Base-by-base conservation (phyloP, 768 basidiomycete species). In the Agrocybe praecox region DNA sequence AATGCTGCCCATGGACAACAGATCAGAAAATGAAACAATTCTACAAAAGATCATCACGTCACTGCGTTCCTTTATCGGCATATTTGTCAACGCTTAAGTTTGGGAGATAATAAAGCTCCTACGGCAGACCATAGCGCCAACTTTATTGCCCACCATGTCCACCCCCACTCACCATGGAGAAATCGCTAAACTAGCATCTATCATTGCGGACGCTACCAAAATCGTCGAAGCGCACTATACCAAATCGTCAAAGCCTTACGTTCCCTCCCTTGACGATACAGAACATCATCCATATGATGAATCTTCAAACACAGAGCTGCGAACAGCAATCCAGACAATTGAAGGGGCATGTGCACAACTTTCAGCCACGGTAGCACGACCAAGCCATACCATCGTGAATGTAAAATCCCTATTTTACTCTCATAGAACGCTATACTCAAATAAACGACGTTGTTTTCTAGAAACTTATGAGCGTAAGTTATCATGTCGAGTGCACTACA, bases 381-480 rank as follows among this genome's bases (percentile, higher is more conserved):
- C 36, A 40, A 40, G 14, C 36, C 36, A 40, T n/a, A 40, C 36
- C 12, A 40, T 40, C 36, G 36, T 40, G 14, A 40, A 40, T n/a
- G 36, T 40, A n/a, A 40, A n/a, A 5, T 40, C 5, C 26, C 23
- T 75, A 64, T 74, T 17, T 67, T 69, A 48, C 70, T 74, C 45
- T 70, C 76, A 33, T 81, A 83, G 9, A 29, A 4, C 9, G 12
- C 36, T 4, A 6, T 15, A n/a, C 36, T 40, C 6, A 40, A 14
- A n/a, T n/a, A n/a, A 40, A 14, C 14, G 36, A 40, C 33, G 15
- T 6, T 40, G n/a, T 6, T n/a, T 6, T 5, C 4, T 40, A 40
- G 36, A 40, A 40, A 40, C 36, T 40, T 12, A 40, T 40, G 36
- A 40, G 36, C 36, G 36, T 40, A 29, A 29, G 26, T 29, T 29